Conservation (phyloP, 441 rosid species). For the Euphorbia schlechtendalii region DNA sequence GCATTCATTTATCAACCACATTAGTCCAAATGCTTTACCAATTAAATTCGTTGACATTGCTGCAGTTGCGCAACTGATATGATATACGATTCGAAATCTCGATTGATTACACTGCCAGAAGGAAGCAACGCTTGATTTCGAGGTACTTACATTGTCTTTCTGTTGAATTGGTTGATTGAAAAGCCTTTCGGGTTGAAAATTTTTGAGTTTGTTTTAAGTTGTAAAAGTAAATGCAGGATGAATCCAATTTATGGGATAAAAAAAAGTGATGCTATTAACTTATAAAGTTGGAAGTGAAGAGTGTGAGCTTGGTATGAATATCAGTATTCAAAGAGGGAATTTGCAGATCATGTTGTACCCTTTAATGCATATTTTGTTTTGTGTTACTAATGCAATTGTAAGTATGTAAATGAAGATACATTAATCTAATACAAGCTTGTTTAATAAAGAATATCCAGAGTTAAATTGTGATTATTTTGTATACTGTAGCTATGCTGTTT, state of each 20-base stretch:
- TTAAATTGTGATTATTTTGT: background rate
- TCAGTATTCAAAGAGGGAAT: background rate
- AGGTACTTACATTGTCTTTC: constrained; percentile 25
- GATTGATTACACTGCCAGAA: constrained; percentile 89
- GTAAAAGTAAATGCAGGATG: background rate
- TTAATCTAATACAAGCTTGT: constrained; percentile 14
- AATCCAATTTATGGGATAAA: constrained; percentile 17
- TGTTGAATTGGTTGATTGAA: background rate
- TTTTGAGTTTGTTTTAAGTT: background rate
- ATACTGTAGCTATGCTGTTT: background rate
- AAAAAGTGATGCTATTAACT: constrained; percentile 12
- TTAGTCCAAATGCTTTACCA: background rate
- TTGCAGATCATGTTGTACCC: constrained; percentile 11
- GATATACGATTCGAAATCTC: constrained; percentile 46
- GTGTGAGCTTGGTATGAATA: constrained; percentile 10
- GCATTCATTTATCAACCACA: background rate
- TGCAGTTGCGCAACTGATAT: constrained; percentile 67
- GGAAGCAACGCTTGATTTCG: constrained; percentile 59
- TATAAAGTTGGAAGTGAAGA: constrained; percentile 19
- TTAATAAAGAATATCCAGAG: background rate
- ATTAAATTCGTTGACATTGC: background rate
- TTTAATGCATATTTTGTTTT: constrained; percentile 9
- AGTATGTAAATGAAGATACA: constrained; percentile 19
- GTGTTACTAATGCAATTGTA: constrained; percentile 22
- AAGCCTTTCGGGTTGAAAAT: background rate